phyloP scores from a whole-genome alignment of 441 rosid species.

The Aquilaria agallochum region DNA sequence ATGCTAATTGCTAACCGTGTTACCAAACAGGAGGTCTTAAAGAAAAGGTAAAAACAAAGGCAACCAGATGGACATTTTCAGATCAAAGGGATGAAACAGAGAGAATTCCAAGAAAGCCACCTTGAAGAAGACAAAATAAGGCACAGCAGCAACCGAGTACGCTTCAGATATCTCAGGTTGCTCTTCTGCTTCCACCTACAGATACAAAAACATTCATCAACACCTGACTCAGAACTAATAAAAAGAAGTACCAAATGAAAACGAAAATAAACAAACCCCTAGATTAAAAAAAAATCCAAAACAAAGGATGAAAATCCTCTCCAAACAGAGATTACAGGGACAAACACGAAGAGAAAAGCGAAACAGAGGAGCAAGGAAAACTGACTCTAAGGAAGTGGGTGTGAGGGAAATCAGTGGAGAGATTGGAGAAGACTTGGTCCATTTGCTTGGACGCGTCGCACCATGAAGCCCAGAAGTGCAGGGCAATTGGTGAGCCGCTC shows the following conservation, averaged over 20 bases:
- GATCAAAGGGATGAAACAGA: not conserved
- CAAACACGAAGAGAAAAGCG: not conserved
- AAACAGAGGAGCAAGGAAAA: not conserved
- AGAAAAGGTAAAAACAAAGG: too few species aligned
- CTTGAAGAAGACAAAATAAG: constrained; percentile 84
- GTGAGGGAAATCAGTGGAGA: constrained; percentile 84
- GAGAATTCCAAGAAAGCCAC: constrained; percentile 21
- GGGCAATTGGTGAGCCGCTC: constrained; percentile 47
- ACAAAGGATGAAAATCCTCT: not conserved
- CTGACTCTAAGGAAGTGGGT: constrained; percentile 76
- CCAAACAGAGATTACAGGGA: too few species aligned
- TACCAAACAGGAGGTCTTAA: too few species aligned
- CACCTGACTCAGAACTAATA: not conserved
- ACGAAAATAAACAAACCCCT: not conserved
- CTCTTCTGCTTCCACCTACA: constrained; percentile 96
- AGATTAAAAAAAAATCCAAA: not conserved
- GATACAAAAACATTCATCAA: not conserved
- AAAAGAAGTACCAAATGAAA: not conserved
- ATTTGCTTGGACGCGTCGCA: constrained; percentile 97
- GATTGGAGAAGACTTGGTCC: constrained; percentile 93
- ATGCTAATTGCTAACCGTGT: too few species aligned
- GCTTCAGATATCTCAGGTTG: constrained; percentile 88
- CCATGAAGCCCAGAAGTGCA: constrained; percentile 99
- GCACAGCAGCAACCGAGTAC: constrained; percentile 80
- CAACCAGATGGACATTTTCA: too few species aligned